Conservation (phyloP, 108 stramenopile species). For the Pseudonitzschia multiseries region DNA sequence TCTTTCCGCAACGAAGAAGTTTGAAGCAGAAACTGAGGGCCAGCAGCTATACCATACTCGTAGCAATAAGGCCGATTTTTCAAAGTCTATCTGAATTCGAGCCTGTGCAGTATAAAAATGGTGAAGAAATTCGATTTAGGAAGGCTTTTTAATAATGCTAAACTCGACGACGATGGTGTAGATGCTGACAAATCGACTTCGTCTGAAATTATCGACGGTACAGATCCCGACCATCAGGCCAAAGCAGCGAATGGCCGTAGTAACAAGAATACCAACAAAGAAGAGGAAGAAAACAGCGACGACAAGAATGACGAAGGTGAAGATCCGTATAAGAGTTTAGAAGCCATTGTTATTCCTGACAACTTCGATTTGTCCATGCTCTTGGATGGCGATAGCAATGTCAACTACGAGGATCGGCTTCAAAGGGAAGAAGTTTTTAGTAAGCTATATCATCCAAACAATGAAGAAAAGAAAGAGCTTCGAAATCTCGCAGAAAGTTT, state of each 20-base stretch:
- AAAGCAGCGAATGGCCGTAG: background rate
- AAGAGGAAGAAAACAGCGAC: constrained; percentile 3
- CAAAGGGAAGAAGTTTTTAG: constrained; percentile 43
- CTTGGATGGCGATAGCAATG: background rate
- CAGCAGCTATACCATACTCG: too few species aligned
- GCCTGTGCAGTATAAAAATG: background rate
- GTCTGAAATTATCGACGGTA: background rate
- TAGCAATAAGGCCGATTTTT: too few species aligned
- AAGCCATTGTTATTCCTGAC: constrained; percentile 34
- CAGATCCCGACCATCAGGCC: background rate
- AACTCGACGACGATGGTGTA: background rate
- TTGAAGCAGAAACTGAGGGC: too few species aligned
- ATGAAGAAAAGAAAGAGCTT: constrained; percentile 34
- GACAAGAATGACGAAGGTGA: constrained; percentile 15
- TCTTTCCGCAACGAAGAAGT: too few species aligned
- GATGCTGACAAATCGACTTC: background rate
- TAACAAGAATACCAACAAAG: background rate
- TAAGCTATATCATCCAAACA: constrained; percentile 35
- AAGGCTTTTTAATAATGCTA: background rate
- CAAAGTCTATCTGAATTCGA: background rate
- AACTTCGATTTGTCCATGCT: constrained; percentile 20
- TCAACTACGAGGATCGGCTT: constrained; percentile 27
- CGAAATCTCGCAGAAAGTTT: constrained; percentile 12
- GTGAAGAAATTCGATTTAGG: background rate
- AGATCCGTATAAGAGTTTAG: constrained; percentile 25